These are phyloP conservation scores for Zymoseptoria ardabiliae DNA, from an alignment of 2,329 filamentous ascomycete species.

Conservation along the genomic window DNA sequence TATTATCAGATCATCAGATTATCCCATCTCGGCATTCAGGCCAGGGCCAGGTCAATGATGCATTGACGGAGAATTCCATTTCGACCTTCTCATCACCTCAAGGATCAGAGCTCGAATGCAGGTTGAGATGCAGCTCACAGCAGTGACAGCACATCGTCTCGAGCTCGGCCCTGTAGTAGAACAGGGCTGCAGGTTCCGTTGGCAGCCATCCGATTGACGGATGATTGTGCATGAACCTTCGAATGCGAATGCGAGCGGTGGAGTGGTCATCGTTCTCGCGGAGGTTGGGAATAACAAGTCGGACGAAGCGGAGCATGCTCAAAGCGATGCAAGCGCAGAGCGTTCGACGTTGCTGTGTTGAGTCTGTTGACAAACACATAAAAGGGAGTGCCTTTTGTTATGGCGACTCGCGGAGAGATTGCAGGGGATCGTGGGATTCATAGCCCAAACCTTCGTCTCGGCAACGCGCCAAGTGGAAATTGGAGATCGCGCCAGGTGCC, in stretches of 20 bases:
- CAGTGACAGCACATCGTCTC: not conserved
- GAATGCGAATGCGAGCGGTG: not conserved
- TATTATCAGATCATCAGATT: not conserved
- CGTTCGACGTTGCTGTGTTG: not conserved
- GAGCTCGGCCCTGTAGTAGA: not conserved
- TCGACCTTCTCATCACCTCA: not conserved
- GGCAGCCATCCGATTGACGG: not conserved
- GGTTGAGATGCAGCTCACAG: not conserved
- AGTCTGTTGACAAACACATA: not conserved
- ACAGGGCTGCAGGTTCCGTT: not conserved
- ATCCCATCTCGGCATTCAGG: not conserved
- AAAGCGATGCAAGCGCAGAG: not conserved
- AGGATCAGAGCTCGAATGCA: not conserved
- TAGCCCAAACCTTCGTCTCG: not conserved
- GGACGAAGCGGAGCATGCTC: not conserved
- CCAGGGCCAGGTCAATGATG: not conserved
- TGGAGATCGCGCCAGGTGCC: not conserved
- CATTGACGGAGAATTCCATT: not conserved
- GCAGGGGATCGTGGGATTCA: not conserved
- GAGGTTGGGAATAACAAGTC: not conserved
- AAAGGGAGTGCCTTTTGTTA: not conserved
- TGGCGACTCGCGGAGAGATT: not conserved
- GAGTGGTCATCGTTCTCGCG: not conserved
- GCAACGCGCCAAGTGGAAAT: not conserved
- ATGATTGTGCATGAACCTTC: not conserved